Conservation (phyloP, 805 yeast species). For the Candida odintsovae region DNA sequence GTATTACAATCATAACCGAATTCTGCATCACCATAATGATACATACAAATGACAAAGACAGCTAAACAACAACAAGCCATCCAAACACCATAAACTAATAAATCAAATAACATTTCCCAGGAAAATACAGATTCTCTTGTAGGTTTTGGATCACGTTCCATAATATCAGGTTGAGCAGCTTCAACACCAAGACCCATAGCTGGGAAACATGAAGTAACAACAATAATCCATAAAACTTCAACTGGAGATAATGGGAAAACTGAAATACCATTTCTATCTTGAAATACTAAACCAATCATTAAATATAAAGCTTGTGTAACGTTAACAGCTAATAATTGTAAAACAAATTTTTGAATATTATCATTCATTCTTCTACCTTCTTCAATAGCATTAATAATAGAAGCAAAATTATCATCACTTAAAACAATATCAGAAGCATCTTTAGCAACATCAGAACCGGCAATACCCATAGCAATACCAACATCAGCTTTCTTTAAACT, state of each 20-base stretch:
- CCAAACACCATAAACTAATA: conserved; percentile 65
- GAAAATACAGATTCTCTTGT: conserved; percentile 53
- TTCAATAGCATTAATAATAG: conserved; percentile 70
- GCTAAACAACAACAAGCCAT: conserved; percentile 69
- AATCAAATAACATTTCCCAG: conserved; percentile 60
- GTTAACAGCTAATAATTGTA: conserved; percentile 67
- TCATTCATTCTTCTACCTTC: conserved; percentile 79
- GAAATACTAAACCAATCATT: conserved; percentile 69
- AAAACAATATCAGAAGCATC: conserved; percentile 75
- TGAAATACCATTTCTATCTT: conserved; percentile 55
- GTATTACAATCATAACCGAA: conserved; percentile 64
- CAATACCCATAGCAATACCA: conserved; percentile 80
- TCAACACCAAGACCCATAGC: conserved; percentile 80
- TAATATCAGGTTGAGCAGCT: conserved; percentile 55
- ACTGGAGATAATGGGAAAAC: conserved; percentile 82
- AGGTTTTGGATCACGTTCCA: conserved; percentile 60
- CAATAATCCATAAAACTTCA: conserved; percentile 75
- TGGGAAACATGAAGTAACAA: conserved; percentile 75
- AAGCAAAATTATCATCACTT: conserved; percentile 73
- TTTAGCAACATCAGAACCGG: conserved; percentile 82
- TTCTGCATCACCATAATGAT: conserved; percentile 58
- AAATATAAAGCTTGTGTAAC: conserved; percentile 65
- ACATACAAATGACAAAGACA: conserved; percentile 60
- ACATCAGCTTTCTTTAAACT: conserved; percentile 71
- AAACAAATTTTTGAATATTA: conserved; percentile 71